Conservation (phyloP, 164 flowering plant genomes). For the Pachysandra terminalis region DNA sequence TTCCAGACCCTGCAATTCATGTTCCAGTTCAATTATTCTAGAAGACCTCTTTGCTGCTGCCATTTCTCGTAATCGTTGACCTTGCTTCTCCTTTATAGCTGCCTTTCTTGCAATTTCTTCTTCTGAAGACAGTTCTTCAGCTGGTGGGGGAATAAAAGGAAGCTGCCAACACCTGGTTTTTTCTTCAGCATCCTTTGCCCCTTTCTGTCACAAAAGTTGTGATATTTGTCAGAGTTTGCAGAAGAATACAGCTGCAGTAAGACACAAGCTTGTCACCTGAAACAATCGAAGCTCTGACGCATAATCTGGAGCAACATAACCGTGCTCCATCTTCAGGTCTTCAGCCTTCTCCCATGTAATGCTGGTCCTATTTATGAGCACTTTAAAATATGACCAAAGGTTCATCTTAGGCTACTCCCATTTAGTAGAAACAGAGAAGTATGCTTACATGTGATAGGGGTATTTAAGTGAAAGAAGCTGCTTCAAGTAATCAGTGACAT, state of each 20-base stretch:
- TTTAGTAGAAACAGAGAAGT: not conserved
- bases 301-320: conserved; percentile 88
- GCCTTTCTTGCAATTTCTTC: conserved; percentile 97
- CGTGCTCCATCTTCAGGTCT: conserved; percentile 95
- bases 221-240: not conserved
- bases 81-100: conserved; percentile 88
- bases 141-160: conserved; percentile 81
- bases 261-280: conserved; percentile 48
- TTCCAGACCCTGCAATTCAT: conserved; percentile 69
- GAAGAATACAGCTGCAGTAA: not conserved
- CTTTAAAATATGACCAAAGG: conserved; percentile 7
- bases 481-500: conserved; percentile 88
- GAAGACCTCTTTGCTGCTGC: conserved; percentile 91
- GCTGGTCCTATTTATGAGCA: conserved; percentile 44
- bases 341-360: conserved; percentile 97
- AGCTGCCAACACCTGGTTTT: conserved; percentile 92
- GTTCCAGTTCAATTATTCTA: conserved; percentile 80
- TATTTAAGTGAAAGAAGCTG: conserved; percentile 93
- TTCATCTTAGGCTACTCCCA: not conserved
- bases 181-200: conserved; percentile 79
- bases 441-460: conserved; percentile 81
- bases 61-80: conserved; percentile 91
- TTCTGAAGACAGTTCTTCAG: conserved; percentile 79
- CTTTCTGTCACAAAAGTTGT: conserved; percentile 45
- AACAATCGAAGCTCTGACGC: conserved; percentile 63